phyloP scores from a whole-genome alignment of 768 basidiomycete genomes.

The Cystobasidium ongulense region DNA sequence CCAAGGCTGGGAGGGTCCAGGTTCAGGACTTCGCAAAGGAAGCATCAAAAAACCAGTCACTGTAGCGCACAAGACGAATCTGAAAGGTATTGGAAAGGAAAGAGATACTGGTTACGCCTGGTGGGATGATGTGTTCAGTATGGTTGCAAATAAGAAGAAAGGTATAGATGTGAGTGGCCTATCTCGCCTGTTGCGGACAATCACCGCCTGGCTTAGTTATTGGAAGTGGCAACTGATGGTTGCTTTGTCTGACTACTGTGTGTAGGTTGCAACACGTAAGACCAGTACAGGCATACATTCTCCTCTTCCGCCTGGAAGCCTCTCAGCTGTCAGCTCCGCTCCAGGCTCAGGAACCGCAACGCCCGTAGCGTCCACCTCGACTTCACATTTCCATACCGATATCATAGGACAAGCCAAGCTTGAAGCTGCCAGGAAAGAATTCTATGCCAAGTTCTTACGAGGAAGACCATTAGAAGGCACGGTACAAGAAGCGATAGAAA shows the following conservation, averaged over 20 bases:
- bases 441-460: constrained; percentile 39
- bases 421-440: constrained; percentile 35
- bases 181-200: not conserved
- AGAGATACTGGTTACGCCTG: constrained; percentile 39
- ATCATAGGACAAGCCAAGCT: constrained; percentile 38
- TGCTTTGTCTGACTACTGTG: not conserved
- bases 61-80: constrained; percentile 40
- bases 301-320: constrained; percentile 29
- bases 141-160: constrained; percentile 36
- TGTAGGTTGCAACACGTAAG: not conserved
- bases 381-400: constrained; percentile 35
- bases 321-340: constrained; percentile 18
- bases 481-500: not conserved
- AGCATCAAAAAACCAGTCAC: constrained; percentile 38
- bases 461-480: constrained; percentile 27
- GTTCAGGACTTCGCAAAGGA: constrained; percentile 32
- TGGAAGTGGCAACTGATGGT: not conserved
- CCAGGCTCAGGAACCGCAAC: not conserved
- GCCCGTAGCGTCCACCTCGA: not conserved
- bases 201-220: not conserved
- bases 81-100: constrained; percentile 38
- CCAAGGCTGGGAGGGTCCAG: constrained; percentile 38
- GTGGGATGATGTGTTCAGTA: constrained; percentile 40
- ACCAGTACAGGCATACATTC: constrained; percentile 40
- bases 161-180: not conserved